A percentile compares a stretch with the other conserved stretches of the same genome.
These are phyloP conservation scores for Camellia oleifera DNA, from an alignment of 179 eudicot species.

Conservation along the genomic window DNA sequence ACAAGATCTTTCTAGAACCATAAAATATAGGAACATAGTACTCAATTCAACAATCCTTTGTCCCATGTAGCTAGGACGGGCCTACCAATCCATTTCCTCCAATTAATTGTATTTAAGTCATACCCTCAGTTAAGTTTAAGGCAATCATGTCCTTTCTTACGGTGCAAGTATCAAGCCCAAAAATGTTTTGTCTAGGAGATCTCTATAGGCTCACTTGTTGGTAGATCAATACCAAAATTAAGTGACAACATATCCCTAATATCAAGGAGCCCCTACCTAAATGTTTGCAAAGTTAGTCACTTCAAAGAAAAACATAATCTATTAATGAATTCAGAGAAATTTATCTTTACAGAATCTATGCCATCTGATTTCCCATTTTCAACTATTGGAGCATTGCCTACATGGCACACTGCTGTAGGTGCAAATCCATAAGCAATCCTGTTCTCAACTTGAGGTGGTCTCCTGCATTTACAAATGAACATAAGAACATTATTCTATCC, in stretches of 20 bases:
- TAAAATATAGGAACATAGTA: neutral
- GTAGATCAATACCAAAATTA: neutral
- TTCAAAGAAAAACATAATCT: no score
- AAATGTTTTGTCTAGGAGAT: neutral
- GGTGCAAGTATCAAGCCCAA: neutral
- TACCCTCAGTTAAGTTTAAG: no score
- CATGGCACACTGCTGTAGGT: neutral
- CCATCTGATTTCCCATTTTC: slow-evolving; percentile 4
- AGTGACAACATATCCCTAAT: neutral
- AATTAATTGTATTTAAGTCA: no score
- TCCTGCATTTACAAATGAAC: slow-evolving; percentile 7
- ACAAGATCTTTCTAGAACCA: neutral
- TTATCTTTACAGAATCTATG: slow-evolving; percentile 16
- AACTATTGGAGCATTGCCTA: slow-evolving; percentile 6
- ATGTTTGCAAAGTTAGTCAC: no score
- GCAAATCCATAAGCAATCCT: slow-evolving; percentile 7
- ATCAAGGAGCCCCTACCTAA: no score
- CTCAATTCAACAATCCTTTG: no score
- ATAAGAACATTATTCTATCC: neutral
- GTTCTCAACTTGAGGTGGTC: slow-evolving; percentile 11
- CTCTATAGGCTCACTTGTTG: neutral
- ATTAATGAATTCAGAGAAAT: neutral
- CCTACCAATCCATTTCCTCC: no score
- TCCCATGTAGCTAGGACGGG: no score
- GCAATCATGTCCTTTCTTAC: neutral